These are phyloP conservation scores for Knoxia roxburghii DNA, from an alignment of 257 asterid species.

Conservation along the genomic window DNA sequence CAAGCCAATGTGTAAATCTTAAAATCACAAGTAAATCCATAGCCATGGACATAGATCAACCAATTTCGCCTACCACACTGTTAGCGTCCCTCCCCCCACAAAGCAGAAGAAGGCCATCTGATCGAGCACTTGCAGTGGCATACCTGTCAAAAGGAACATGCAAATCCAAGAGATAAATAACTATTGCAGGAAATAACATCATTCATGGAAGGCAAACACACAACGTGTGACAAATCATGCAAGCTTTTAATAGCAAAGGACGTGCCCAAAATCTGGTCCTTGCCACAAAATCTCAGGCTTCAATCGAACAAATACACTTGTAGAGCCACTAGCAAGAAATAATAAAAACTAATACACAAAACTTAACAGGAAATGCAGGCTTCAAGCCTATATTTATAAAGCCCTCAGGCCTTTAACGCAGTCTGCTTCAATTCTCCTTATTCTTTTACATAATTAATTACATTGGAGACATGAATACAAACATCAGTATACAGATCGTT, in stretches of 20 bases:
- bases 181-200: neutral
- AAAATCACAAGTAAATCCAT: neutral
- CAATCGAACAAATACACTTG: neutral
- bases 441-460: neutral
- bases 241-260: neutral
- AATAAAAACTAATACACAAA: neutral
- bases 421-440: too few relatives aligned
- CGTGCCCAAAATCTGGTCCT: neutral
- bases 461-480: neutral
- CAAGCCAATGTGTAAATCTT: neutral
- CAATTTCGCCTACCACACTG: constrained; percentile 72
- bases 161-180: constrained; percentile 19
- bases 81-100: constrained; percentile 99
- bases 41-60: constrained; percentile 11
- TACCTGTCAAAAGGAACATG: constrained; percentile 48
- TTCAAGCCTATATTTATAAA: neutral
- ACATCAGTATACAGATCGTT: neutral
- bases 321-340: neutral
- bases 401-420: neutral
- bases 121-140: constrained; percentile 99
- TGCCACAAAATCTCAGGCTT: neutral
- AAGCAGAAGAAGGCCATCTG: constrained; percentile 98
- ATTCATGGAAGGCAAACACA: neutral
- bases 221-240: neutral
- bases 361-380: neutral